Base-by-base conservation (phyloP, 768 basidiomycete genomes). In the Termitomyces bulborhizus region DNA sequence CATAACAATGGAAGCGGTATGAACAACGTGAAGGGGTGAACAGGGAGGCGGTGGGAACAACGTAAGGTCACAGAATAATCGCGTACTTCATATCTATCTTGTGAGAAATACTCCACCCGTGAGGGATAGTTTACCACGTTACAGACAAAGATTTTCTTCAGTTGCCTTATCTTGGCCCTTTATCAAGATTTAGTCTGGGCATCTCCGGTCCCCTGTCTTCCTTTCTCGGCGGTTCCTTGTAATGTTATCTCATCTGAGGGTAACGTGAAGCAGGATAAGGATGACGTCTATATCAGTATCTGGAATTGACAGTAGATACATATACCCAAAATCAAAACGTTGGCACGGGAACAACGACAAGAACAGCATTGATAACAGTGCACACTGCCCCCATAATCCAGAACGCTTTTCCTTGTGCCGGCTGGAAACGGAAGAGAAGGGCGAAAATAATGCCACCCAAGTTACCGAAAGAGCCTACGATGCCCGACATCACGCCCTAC, bases 381-480 rank as follows among this genome's bases (percentile, higher is more conserved):
- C 70, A 70, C 21, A 82, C 65, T 4, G 70, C 55, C 4, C 80
- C 80, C 46, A 70, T 69, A 39, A 79, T 74, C 75, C 77, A 76
- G 54, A 78, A 78, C 0, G 76, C 70, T 42, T 72, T 74, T 9
- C 78, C 77, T 8, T 62, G 48, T 5, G 72, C 66, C 18, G 65
- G 57, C 42, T 75, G 75, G 64, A 77, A 78, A 13, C 80, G 70
- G 53, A 77, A 80, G 18, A 82, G 62, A 0, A 82, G 58, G 1
- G 79, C 77, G 37, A 75, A 81, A 26, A 76, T 57, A 45, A 82
- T 67, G 3, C 81, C 81, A 4, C 81, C 73, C 21, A 72, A 57
- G 53, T 73, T 73, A 26, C 73, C 73, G 18, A 69, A 67, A 1
- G 66, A 65, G 11, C 73, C 73, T 1, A 73, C 72, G 26, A 75